Evolutionary conservation across 495 filamentous ascomycete genomes (phyloP).

Genomic region (Xylaria venustula): DNA sequence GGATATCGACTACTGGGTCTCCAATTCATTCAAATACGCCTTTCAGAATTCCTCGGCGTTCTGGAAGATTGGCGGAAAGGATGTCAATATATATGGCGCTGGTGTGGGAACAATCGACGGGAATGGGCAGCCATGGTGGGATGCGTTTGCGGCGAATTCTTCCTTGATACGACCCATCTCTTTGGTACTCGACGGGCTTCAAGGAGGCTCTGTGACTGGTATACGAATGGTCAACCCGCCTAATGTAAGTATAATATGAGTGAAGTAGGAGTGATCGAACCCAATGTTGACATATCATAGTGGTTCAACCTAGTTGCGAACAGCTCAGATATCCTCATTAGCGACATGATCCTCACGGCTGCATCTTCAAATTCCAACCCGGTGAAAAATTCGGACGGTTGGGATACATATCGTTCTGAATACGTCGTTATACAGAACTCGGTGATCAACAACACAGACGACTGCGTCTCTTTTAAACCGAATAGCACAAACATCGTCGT

Average conservation of each 20-base stretch:
- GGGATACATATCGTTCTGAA: slow-evolving; percentile 65
- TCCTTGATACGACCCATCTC: slow-evolving; percentile 42
- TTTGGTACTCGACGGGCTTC: slow-evolving; percentile 60
- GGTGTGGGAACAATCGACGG: slow-evolving; percentile 29
- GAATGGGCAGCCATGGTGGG: slow-evolving; percentile 66
- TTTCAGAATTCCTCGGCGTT: slow-evolving; percentile 31
- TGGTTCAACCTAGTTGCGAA: slow-evolving; percentile 71
- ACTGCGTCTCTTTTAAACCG: slow-evolving; percentile 78
- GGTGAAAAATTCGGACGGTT: slow-evolving; percentile 66
- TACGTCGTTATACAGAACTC: slow-evolving; percentile 69
- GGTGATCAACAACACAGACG: slow-evolving; percentile 66
- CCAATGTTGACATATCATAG: slow-evolving; percentile 2
- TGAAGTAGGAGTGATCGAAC: background rate
- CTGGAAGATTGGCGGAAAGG: slow-evolving; percentile 33
- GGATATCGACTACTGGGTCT: slow-evolving; percentile 30
- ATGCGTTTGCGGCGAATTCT: slow-evolving; percentile 53
- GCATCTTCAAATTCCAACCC: slow-evolving; percentile 37
- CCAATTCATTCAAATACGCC: slow-evolving; percentile 27
- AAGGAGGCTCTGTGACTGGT: slow-evolving; percentile 59
- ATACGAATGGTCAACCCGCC: slow-evolving; percentile 63
- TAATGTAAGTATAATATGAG: slow-evolving; percentile 31
- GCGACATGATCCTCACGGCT: slow-evolving; percentile 59
- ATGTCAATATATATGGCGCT: slow-evolving; percentile 31
- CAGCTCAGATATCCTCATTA: slow-evolving; percentile 62
- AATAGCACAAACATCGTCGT: slow-evolving; percentile 73